Conservation (phyloP, 2,329 filamentous ascomycete species). For the Purpureocillium takamizusanense region DNA sequence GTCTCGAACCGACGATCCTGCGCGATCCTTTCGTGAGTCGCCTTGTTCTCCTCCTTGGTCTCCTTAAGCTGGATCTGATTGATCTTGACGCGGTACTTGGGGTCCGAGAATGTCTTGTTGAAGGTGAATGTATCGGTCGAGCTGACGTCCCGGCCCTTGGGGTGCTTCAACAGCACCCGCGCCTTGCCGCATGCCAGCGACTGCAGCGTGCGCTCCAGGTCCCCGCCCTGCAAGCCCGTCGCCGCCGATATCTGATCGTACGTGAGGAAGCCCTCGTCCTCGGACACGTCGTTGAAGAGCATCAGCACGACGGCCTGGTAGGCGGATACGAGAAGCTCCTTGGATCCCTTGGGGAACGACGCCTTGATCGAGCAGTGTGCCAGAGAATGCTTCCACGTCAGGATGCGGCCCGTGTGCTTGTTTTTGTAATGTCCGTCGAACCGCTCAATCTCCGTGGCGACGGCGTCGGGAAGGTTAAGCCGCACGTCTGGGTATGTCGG, state of each 20-base stretch:
- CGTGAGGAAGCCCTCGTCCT: constrained; percentile 50
- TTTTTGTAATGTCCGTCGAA: constrained; percentile 81
- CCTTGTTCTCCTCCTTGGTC: constrained; percentile 89
- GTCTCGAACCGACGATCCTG: constrained; percentile 92
- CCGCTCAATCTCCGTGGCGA: constrained; percentile 66
- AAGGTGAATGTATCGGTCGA: constrained; percentile 75
- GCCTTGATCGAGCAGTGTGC: constrained; percentile 83
- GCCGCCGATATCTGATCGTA: constrained; percentile 68
- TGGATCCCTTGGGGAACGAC: constrained; percentile 67
- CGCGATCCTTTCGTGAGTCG: constrained; percentile 81
- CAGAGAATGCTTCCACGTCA: constrained; percentile 90
- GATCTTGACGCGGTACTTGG: constrained; percentile 90
- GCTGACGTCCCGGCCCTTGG: constrained; percentile 73
- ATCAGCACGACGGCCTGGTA: constrained; percentile 89
- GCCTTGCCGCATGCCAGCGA: constrained; percentile 88
- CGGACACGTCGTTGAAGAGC: constrained; percentile 67
- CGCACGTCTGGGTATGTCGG: constrained; percentile 72
- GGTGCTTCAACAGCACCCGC: constrained; percentile 75
- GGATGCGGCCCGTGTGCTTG: constrained; percentile 79
- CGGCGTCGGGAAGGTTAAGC: constrained; percentile 65
- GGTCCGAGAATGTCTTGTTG: constrained; percentile 67
- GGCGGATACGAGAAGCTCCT: constrained; percentile 83
- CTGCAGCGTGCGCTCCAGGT: constrained; percentile 85
- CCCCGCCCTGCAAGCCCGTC: constrained; percentile 65
- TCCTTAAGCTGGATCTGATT: constrained; percentile 98